Percentiles rank a stretch among this genome's conserved stretches.
Evolutionary conservation across 2,329 filamentous ascomycete species (phyloP).

Genomic region (Parastagonospora nodorum): DNA sequence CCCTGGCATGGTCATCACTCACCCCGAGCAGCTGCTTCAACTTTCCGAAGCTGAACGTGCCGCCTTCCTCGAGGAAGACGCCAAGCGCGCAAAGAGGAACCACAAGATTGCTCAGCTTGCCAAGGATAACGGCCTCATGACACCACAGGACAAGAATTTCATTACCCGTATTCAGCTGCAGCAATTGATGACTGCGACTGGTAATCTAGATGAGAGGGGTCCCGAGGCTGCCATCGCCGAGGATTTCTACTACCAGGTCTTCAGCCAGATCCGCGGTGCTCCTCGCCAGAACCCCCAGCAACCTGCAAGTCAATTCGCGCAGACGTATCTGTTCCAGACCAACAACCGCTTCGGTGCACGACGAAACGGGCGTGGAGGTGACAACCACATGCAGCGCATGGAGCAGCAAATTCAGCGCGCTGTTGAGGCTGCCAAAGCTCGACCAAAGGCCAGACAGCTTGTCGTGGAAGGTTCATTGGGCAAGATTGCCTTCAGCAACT

Average conservation of each 20-base stretch:
- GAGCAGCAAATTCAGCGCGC: conserved; percentile 98
- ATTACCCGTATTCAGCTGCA: conserved; percentile 97
- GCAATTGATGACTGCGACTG: conserved; percentile 90
- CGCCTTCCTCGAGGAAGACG: conserved; percentile 85
- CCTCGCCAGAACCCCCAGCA: conserved; percentile 91
- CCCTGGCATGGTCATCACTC: conserved; percentile 61
- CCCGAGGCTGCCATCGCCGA: conserved; percentile 82
- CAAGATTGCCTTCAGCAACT: conserved; percentile 98
- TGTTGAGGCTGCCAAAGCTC: conserved; percentile 94
- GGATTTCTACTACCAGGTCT: conserved; percentile 99
- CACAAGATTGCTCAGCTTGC: conserved; percentile 96
- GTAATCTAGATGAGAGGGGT: conserved; percentile 79
- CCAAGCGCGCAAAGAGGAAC: conserved; percentile 93
- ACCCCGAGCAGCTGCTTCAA: conserved; percentile 74
- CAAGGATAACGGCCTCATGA: conserved; percentile 97
- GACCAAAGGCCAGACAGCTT: conserved; percentile 96
- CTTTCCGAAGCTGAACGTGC: conserved; percentile 84
- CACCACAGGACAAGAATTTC: conserved; percentile 98
- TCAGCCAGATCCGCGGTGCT: conserved; percentile 88
- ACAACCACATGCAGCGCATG: conserved; percentile 99
- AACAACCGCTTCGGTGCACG: conserved; percentile 80
- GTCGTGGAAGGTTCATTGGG: conserved; percentile 95
- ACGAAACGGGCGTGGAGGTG: conserved; percentile 79
- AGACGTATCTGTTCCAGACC: conserved; percentile 96
- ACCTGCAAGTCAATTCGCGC: conserved; percentile 92